Conservation (phyloP, 805 yeast species). For the Hanseniaspora taiwanica region DNA sequence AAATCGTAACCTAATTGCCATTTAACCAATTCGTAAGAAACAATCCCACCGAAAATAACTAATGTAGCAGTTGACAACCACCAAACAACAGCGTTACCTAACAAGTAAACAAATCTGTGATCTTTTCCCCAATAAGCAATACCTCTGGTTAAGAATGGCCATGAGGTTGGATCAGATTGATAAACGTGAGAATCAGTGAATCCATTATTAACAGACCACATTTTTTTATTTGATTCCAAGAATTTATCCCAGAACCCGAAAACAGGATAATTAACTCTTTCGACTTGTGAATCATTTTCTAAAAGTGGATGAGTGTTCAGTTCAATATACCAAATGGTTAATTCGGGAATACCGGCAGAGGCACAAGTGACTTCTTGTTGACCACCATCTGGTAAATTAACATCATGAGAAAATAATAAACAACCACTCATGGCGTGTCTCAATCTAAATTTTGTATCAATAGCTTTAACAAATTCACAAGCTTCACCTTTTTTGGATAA, state of each 20-base stretch:
- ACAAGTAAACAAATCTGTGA: slow-evolving; percentile 47
- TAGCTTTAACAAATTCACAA: slow-evolving; percentile 43
- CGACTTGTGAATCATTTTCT: slow-evolving; percentile 22
- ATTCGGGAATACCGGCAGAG: slow-evolving; percentile 45
- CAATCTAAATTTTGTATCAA: slow-evolving; percentile 58
- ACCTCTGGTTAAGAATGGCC: slow-evolving; percentile 71
- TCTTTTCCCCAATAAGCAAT: slow-evolving; percentile 66
- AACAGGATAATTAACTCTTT: slow-evolving; percentile 38
- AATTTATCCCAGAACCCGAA: slow-evolving; percentile 47
- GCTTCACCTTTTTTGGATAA: slow-evolving; percentile 39
- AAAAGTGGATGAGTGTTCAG: slow-evolving; percentile 43
- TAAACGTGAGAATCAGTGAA: slow-evolving; percentile 56
- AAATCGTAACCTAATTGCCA: slow-evolving; percentile 54
- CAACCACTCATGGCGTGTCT: slow-evolving; percentile 73
- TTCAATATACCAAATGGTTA: slow-evolving; percentile 65
- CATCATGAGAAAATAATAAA: slow-evolving; percentile 62
- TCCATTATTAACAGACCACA: slow-evolving; percentile 69
- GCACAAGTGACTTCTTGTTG: slow-evolving; percentile 83
- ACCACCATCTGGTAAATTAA: slow-evolving; percentile 72
- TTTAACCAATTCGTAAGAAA: slow-evolving; percentile 32
- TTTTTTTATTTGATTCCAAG: slow-evolving; percentile 49
- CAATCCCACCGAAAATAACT: slow-evolving; percentile 35
- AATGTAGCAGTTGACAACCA: slow-evolving; percentile 51
- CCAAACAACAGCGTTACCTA: slow-evolving; percentile 77
- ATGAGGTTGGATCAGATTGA: slow-evolving; percentile 57